A percentile compares a stretch with the other conserved stretches of the same genome.
phyloP scores from a whole-genome alignment of 2,329 filamentous ascomycete species.

The Teratosphaeria destructans region DNA sequence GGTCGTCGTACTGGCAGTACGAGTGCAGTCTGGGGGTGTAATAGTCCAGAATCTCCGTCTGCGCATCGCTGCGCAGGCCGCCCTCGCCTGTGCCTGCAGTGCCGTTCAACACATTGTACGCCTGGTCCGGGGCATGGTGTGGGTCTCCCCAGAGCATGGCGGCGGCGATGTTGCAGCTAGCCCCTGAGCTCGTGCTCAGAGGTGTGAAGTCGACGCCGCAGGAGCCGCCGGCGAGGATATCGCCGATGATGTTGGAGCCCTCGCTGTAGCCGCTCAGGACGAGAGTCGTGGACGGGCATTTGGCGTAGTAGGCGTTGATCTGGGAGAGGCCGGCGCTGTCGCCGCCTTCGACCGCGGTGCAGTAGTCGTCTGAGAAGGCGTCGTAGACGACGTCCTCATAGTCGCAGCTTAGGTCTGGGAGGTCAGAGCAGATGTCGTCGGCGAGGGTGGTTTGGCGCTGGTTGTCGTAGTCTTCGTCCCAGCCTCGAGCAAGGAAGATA shows the following conservation, averaged over 20 bases:
- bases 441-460: constrained; percentile 11
- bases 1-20: constrained; percentile 30
- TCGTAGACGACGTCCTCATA: constrained; percentile 15
- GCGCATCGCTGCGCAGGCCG: constrained; percentile 20
- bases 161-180: constrained; percentile 11
- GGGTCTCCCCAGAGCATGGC: constrained; percentile 20
- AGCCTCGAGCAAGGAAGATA: constrained; percentile 14
- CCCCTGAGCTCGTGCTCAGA: constrained; percentile 18
- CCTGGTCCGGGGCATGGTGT: constrained; percentile 19
- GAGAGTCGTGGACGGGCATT: constrained; percentile 32
- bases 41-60: constrained; percentile 16
- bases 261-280: constrained; percentile 35
- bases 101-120: constrained; percentile 20
- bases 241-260: constrained; percentile 27
- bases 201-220: constrained; percentile 24
- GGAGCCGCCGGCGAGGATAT: constrained; percentile 22
- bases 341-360: constrained; percentile 29
- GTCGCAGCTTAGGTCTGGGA: constrained; percentile 9
- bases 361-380: constrained; percentile 23
- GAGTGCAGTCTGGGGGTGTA: constrained; percentile 24
- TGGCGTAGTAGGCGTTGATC: constrained; percentile 30
- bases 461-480: constrained; percentile 12
- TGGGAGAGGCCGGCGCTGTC: constrained; percentile 27
- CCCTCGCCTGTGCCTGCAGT: constrained; percentile 13
- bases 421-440: constrained; percentile 12